Conservation (phyloP, 2,329 filamentous ascomycete species). For the Trichoderma semiorbis region DNA sequence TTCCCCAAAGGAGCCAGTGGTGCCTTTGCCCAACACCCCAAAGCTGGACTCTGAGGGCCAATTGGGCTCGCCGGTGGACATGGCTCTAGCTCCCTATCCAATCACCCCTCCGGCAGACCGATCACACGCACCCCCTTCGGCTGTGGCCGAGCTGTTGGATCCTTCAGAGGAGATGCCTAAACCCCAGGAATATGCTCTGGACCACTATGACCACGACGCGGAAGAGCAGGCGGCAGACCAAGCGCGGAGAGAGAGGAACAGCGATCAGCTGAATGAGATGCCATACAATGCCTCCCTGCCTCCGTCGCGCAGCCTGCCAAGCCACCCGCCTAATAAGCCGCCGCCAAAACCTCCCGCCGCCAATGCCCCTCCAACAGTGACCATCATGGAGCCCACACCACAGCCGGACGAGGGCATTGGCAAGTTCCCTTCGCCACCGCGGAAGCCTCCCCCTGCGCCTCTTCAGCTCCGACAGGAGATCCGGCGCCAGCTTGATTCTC, state of each 20-base stretch:
- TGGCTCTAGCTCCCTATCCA: conserved; percentile 59
- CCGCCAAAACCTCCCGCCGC: conserved; percentile 48
- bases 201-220: conserved; percentile 54
- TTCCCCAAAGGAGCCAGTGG: conserved; percentile 12
- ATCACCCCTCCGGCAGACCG: conserved; percentile 61
- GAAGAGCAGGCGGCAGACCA: conserved; percentile 47
- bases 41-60: conserved; percentile 48
- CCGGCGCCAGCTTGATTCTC: conserved; percentile 23
- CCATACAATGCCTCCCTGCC: conserved; percentile 51
- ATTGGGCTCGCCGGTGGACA: conserved; percentile 57
- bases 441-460: conserved; percentile 83
- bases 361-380: conserved; percentile 35
- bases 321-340: conserved; percentile 49
- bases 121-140: conserved; percentile 37
- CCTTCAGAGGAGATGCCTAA: conserved; percentile 58
- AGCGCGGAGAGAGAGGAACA: conserved; percentile 44
- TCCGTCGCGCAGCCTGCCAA: conserved; percentile 53
- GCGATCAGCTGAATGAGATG: conserved; percentile 42
- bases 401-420: conserved; percentile 43
- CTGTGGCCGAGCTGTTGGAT: conserved; percentile 50
- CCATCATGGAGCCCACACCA: conserved; percentile 43
- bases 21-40: conserved; percentile 43
- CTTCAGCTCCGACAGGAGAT: conserved; percentile 57
- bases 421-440: conserved; percentile 59
- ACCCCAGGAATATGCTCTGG: conserved; percentile 56